These are phyloP conservation scores for Naumovozyma baii DNA, from an alignment of 805 yeast species.

Conservation along the genomic window DNA sequence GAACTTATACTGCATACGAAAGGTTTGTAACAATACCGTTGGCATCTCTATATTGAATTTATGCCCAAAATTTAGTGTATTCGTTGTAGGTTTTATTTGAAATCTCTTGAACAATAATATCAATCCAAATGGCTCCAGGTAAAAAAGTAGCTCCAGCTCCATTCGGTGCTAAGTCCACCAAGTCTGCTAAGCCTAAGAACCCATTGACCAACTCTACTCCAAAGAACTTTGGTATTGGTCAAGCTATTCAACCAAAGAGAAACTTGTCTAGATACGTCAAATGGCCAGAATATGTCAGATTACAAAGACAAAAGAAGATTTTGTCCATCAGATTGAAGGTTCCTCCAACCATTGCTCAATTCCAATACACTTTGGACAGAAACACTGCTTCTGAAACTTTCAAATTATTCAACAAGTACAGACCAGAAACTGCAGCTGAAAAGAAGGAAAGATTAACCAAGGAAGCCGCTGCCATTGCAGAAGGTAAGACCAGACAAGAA, in stretches of 20 bases:
- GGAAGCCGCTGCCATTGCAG: constrained; percentile 98
- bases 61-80: no score
- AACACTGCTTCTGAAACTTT: constrained; percentile 96
- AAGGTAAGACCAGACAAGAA: constrained; percentile 94
- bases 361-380: constrained; percentile 93
- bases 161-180: constrained; percentile 61
- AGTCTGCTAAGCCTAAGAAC: constrained; percentile 56
- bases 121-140: constrained; percentile 39
- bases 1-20: no score
- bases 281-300: constrained; percentile 98
- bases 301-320: constrained; percentile 98
- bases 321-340: constrained; percentile 93
- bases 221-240: constrained; percentile 94
- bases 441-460: constrained; percentile 98
- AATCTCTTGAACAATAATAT: background rate
- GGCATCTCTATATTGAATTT: no score
- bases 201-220: constrained; percentile 87
- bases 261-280: constrained; percentile 94
- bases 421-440: constrained; percentile 95
- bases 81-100: background rate
- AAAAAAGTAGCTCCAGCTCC: constrained; percentile 98
- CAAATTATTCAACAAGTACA: constrained; percentile 97
- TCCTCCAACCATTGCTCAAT: constrained; percentile 97
- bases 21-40: no score
- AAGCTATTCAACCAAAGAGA: constrained; percentile 88